Conservation (phyloP, 805 yeast genomes). For the Myxozyma nipponensis region DNA sequence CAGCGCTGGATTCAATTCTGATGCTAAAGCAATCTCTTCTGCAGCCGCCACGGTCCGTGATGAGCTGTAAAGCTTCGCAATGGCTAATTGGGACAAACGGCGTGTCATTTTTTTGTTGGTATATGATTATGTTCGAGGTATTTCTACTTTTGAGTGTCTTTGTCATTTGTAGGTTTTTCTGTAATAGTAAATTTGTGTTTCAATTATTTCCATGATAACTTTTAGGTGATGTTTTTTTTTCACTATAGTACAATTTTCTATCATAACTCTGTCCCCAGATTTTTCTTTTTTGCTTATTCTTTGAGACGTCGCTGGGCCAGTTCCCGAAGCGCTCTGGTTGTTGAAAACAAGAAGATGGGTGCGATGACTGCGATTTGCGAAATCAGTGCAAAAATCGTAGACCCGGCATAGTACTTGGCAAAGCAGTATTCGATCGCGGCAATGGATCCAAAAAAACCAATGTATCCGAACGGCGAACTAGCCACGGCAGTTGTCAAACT, state of each 20-base stretch:
- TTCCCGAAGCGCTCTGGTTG: constrained; percentile 61
- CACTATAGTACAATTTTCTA: background rate
- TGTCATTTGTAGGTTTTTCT: no score
- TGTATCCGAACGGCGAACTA: constrained; percentile 38
- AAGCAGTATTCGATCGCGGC: constrained; percentile 53
- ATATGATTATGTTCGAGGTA: no score
- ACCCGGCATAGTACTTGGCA: constrained; percentile 54
- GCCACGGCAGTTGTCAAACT: constrained; percentile 33
- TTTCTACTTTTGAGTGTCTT: no score
- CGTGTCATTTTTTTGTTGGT: background rate
- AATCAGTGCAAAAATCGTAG: constrained; percentile 59
- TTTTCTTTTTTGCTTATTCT: no score
- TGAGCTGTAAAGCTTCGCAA: background rate
- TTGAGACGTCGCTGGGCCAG: constrained; percentile 32
- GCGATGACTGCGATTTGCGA: constrained; percentile 47
- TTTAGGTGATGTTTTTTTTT: no score
- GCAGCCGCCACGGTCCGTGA: background rate
- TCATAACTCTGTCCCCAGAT: constrained; percentile 6
- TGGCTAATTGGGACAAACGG: background rate
- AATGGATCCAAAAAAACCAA: constrained; percentile 49
- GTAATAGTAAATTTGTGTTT: no score
- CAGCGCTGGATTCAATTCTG: background rate
- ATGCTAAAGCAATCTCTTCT: background rate
- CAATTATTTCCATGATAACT: no score
- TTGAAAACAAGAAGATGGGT: constrained; percentile 55